A percentile compares a stretch with the other conserved stretches of the same genome.
These are phyloP conservation scores for Microsporum ferrugineum DNA, from an alignment of 2,329 filamentous ascomycete species.

Conservation along the genomic window DNA sequence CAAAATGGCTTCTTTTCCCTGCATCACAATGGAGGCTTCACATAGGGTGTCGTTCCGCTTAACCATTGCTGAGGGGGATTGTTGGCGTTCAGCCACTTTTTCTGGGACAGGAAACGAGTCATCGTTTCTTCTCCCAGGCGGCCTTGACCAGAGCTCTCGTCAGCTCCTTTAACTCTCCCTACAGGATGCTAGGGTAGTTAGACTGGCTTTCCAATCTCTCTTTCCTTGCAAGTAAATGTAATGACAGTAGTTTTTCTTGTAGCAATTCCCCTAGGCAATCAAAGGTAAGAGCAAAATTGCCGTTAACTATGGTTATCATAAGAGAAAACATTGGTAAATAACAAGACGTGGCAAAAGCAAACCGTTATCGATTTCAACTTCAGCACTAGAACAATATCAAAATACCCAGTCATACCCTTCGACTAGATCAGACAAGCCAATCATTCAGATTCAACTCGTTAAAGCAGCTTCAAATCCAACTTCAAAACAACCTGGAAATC, in stretches of 20 bases:
- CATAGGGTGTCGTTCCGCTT: constrained; percentile 45
- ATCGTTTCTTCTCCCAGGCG: neutral
- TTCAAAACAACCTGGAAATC: neutral
- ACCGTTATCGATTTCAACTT: neutral
- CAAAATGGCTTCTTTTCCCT: constrained; percentile 21
- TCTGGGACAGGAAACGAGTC: neutral
- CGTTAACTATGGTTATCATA: no score
- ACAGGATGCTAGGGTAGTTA: neutral
- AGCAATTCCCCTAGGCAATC: no score
- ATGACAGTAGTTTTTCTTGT: no score
- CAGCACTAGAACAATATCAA: neutral
- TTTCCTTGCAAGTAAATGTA: neutral
- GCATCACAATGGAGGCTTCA: constrained; percentile 49
- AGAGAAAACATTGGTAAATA: neutral
- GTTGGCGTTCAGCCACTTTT: neutral
- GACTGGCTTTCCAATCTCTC: neutral
- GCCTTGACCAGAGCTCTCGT: neutral
- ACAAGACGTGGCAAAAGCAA: neutral
- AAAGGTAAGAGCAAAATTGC: no score
- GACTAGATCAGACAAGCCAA: neutral
- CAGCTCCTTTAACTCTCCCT: neutral
- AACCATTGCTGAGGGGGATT: constrained; percentile 43
- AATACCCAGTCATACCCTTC: neutral
- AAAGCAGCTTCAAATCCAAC: neutral
- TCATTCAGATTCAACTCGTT: neutral